These are phyloP conservation scores for Borealophlyctis nickersoniae DNA, from an alignment of 192 early-diverging fungal genomes.

Conservation along the genomic window DNA sequence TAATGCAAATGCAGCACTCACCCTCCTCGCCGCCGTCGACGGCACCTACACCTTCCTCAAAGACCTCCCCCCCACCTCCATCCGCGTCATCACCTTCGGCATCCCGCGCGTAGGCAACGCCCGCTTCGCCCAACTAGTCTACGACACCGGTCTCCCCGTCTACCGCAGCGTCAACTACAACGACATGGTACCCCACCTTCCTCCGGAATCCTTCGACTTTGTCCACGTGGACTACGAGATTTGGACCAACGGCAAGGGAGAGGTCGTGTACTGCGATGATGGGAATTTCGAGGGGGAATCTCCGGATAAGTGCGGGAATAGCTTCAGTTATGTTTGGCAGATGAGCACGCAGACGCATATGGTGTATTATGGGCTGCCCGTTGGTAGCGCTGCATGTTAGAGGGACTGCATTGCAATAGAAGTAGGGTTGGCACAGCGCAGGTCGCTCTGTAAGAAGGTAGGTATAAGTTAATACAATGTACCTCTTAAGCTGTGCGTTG, in stretches of 20 bases:
- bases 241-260: slow-evolving; percentile 24
- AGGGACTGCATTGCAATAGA: too few relatives aligned
- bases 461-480: too few relatives aligned
- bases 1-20: slow-evolving; percentile 23
- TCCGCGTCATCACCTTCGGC: slow-evolving; percentile 35
- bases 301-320: too few relatives aligned
- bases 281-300: too few relatives aligned
- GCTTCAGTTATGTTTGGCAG: too few relatives aligned
- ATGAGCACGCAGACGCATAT: too few relatives aligned
- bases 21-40: slow-evolving; percentile 32
- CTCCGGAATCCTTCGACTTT: slow-evolving; percentile 18
- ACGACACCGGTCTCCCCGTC: slow-evolving; percentile 14
- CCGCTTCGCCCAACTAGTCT: slow-evolving; percentile 25
- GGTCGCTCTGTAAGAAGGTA: too few relatives aligned
- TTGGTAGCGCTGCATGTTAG: too few relatives aligned
- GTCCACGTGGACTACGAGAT: slow-evolving; percentile 23
- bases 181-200: slow-evolving; percentile 32
- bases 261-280: slow-evolving; percentile 25
- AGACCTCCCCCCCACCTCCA: neutral
- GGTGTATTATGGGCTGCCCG: too few relatives aligned
- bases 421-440: too few relatives aligned
- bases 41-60: slow-evolving; percentile 13
- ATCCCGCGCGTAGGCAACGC: slow-evolving; percentile 40
- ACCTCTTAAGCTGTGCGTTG: too few relatives aligned
- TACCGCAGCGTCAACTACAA: slow-evolving; percentile 20